Base-by-base conservation (phyloP, 441 rosid genomes). In the Mallotus japonicus region DNA sequence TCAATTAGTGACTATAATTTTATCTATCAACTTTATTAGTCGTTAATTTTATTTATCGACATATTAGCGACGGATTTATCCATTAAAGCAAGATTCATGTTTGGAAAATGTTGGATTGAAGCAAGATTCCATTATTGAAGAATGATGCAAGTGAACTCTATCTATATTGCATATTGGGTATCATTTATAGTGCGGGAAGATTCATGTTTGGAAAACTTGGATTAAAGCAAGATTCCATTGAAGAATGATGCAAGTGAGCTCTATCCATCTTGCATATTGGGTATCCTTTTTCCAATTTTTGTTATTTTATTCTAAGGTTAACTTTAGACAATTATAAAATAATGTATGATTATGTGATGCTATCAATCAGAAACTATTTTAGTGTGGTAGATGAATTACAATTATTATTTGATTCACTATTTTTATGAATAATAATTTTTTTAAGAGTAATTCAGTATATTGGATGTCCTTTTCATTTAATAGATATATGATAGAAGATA, bases 41-140 rank as follows among this genome's bases (percentile, higher is more conserved):
- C 2, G 1, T 28, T 28, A 28, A 28, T 28, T 28, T 28, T 2
- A 28, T 28, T 28, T 28, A 28, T 28, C 3, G 2, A 28, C 3
- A 2, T 1, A 28, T 28, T 28, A 28, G 32, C 3, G 3, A 28
- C 3, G 3, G 32, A 28, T 28, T 28, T 28, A 3, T 28, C 0
- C 3, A 28, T 28, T 28, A 3, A 28, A 28, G 32, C 32, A 69
- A 69, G 63, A 69, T 56, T 69, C 63, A 20, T 56, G 17, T 19
- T 2, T 62, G 6, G 24, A 55, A 37, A 55, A 19, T 19, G 0
- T 46, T 9, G 56, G 9, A 47, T 56, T 7, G n/a, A 20, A 5
- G 12, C 55, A 24, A 70, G 73, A 70, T 70, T 60, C 73, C 42
- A 70, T 3, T 28, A 28, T 28, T 37, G 8, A 55, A 15, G 54